Conservation (phyloP, 495 filamentous ascomycete species). For the Neurospora intermedia region DNA sequence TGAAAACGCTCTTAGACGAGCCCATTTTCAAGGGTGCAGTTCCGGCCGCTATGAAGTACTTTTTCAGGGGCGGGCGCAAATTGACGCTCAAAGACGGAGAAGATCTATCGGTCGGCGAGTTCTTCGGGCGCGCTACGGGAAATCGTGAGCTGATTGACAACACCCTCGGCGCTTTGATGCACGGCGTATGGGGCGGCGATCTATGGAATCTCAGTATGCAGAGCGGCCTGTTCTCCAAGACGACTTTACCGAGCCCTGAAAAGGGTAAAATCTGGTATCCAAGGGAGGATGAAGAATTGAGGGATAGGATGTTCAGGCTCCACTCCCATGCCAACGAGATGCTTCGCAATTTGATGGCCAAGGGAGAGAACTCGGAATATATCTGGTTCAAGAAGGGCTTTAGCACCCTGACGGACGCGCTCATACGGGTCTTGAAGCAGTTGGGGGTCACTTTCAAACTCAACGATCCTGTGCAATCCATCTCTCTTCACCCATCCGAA, state of each 20-base stretch:
- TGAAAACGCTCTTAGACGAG: slow-evolving; percentile 42
- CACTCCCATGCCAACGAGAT: not conserved
- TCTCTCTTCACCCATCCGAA: slow-evolving; percentile 13
- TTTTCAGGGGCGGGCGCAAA: slow-evolving; percentile 7
- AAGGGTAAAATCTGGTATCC: not conserved
- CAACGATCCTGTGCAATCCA: slow-evolving; percentile 25
- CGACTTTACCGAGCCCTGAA: not conserved
- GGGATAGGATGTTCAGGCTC: not conserved
- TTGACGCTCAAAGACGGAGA: slow-evolving; percentile 1
- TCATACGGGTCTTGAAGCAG: slow-evolving; percentile 34
- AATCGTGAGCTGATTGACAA: slow-evolving; percentile 54
- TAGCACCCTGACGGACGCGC: slow-evolving; percentile 35
- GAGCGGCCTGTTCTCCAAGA: slow-evolving; percentile 25
- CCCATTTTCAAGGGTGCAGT: slow-evolving; percentile 50
- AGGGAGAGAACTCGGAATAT: not conserved
- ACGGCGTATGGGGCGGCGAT: slow-evolving; percentile 94
- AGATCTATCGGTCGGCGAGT: slow-evolving; percentile 68
- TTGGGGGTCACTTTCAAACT: slow-evolving; percentile 42
- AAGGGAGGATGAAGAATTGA: slow-evolving; percentile 1
- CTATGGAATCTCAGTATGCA: slow-evolving; percentile 66
- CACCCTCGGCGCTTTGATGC: slow-evolving; percentile 63
- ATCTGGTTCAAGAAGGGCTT: slow-evolving; percentile 49
- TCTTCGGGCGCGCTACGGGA: slow-evolving; percentile 47
- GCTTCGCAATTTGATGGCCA: slow-evolving; percentile 1
- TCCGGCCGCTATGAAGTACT: slow-evolving; percentile 27